Evolutionary conservation across 352 stramenopile genomes (phyloP), one percentile per base, ranked within the genome.

Genomic region (Paralagenidium karlingii): DNA sequence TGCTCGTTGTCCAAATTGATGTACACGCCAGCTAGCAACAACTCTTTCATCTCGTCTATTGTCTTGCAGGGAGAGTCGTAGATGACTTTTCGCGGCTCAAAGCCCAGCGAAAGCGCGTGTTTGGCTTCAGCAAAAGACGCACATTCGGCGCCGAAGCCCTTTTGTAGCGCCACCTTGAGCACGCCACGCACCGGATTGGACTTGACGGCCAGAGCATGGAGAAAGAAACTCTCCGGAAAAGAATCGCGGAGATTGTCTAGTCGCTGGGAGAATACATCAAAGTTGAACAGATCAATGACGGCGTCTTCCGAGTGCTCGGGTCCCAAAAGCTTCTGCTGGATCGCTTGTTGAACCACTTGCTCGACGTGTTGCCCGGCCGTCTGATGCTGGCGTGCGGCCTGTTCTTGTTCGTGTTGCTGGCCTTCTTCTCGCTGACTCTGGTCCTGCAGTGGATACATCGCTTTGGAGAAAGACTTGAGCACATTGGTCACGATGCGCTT

Each of bases 31-130:
- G 65, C 60, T 34, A 55, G 34, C 34, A 97, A 49, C 42, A 92
- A 66, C 29, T 83, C 68, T 20, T 63, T 55, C 19, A 97, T 51
- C 51, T 97, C 88, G 7, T 51, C 49, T 13, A 63, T 24, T 11
- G 86, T 96, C 55, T 97, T 97, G 59, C 80, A 94, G 10, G 88
- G 88, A 10, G 79, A 95, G 45, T 97, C 88, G 55, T 89, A 97
- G 8, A 96, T 76, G 10, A 96, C 66, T 30, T 63, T 64, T 30
- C 69, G 65, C 5, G 77, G 77, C 19, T 60, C 32, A 45, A 87
- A 85, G 2, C 73, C 70, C 6, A 88, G 63, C 27, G 63, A 78
- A 19, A 92, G 53, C 30, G 76, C 52, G 53, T 92, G 78, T 39
- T 83, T 83, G 8, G 75, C 78, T 42, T 92, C 78, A 0, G 65